Evolutionary conservation across 176 grass and related monocot genomes (phyloP).

Genomic region (Aegilops speltoides): DNA sequence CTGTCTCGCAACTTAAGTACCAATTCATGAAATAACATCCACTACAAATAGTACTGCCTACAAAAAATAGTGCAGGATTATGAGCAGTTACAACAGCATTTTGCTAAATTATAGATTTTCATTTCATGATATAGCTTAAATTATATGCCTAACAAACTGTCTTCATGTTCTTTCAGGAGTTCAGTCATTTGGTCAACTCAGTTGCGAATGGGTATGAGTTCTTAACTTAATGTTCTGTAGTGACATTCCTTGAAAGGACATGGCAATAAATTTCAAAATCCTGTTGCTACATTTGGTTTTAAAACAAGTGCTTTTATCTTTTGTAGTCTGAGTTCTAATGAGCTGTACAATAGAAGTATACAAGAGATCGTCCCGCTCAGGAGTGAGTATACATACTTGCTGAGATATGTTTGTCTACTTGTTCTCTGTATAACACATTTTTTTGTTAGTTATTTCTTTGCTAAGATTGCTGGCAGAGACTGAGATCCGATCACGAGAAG

Average conservation of each 20-base stretch:
- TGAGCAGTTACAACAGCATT: neutral
- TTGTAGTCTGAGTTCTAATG: neutral
- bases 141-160: neutral
- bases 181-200: neutral
- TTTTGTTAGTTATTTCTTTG: slow-evolving; percentile 29
- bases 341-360: slow-evolving; percentile 21
- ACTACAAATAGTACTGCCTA: neutral
- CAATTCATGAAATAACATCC: neutral
- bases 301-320: neutral
- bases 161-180: slow-evolving; percentile 34
- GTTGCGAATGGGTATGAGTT: slow-evolving; percentile 23
- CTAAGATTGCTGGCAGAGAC: slow-evolving; percentile 34
- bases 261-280: neutral
- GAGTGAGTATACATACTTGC: slow-evolving; percentile 32
- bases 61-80: neutral
- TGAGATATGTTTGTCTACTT: neutral
- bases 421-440: slow-evolving; percentile 9
- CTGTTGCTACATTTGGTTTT: neutral
- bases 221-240: neutral
- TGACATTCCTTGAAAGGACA: neutral
- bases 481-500: slow-evolving; percentile 9
- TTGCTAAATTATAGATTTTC: neutral
- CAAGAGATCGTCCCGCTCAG: neutral
- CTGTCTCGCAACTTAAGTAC: neutral
- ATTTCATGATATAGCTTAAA: neutral